Evolutionary conservation across 1,284 basidiomycete genomes (phyloP).

Genomic region (Fomitiporia mediterranea): DNA sequence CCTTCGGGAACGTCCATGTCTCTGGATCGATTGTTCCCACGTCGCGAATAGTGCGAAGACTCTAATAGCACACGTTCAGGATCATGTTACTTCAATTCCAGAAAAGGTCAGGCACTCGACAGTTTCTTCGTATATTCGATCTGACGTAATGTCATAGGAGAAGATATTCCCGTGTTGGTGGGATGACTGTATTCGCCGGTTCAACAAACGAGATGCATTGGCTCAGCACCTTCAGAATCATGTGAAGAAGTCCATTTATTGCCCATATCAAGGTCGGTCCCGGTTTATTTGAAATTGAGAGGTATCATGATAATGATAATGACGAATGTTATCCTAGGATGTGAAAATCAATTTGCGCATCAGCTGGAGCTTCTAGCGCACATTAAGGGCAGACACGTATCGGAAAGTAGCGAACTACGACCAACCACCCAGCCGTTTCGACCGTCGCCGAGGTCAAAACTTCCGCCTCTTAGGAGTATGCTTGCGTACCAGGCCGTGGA

Average conservation of each 20-base stretch:
- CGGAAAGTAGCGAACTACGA: slow-evolving; percentile 30
- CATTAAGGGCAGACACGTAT: slow-evolving; percentile 28
- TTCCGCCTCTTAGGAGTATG: slow-evolving; percentile 31
- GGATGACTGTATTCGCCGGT: slow-evolving; percentile 40
- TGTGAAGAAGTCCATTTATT: slow-evolving; percentile 37
- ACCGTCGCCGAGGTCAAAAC: slow-evolving; percentile 24
- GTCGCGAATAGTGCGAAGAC: slow-evolving; percentile 52
- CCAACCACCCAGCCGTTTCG: slow-evolving; percentile 32
- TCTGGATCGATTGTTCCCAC: slow-evolving; percentile 54
- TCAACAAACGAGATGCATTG: slow-evolving; percentile 30
- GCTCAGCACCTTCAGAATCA: slow-evolving; percentile 43
- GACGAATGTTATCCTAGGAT: slow-evolving; percentile 31
- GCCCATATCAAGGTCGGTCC: slow-evolving; percentile 43
- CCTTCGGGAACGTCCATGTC: slow-evolving; percentile 45
- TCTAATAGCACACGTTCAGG: slow-evolving; percentile 42
- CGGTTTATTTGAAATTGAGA: background rate
- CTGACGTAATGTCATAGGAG: too few species aligned
- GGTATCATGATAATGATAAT: slow-evolving; percentile 1
- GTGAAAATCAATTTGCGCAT: slow-evolving; percentile 36
- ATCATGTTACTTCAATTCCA: slow-evolving; percentile 32
- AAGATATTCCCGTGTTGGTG: slow-evolving; percentile 41
- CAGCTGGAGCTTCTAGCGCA: slow-evolving; percentile 36
- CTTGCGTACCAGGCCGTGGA: slow-evolving; percentile 48
- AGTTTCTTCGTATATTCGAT: too few species aligned
- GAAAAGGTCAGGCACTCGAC: slow-evolving; percentile 24